Conservation (phyloP, 495 filamentous ascomycete species). For the Chaetomium fimeti region DNA sequence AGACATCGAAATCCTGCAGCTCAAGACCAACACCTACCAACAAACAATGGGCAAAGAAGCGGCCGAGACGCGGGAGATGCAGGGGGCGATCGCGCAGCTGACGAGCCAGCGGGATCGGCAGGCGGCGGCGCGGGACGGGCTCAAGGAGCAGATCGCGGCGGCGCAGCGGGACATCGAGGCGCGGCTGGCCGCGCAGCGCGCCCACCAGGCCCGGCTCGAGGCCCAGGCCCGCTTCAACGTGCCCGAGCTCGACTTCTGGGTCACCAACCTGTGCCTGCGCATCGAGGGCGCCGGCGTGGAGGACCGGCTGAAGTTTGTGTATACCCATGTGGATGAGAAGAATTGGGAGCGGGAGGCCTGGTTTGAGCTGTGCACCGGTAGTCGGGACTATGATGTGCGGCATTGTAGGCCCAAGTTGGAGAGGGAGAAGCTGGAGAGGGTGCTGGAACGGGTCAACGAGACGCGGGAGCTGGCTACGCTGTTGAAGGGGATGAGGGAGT, state of each 20-base stretch:
- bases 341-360: conserved; percentile 88
- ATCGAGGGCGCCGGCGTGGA: conserved; percentile 86
- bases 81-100: conserved; percentile 71
- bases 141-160: conserved; percentile 74
- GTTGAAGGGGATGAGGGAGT: conserved; percentile 86
- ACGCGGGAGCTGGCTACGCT: conserved; percentile 75
- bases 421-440: conserved; percentile 64
- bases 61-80: conserved; percentile 85
- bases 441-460: conserved; percentile 77
- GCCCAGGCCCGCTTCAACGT: conserved; percentile 79
- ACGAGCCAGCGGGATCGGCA: conserved; percentile 72
- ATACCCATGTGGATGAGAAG: conserved; percentile 79
- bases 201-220: conserved; percentile 62
- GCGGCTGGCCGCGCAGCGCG: conserved; percentile 51
- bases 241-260: conserved; percentile 94
- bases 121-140: conserved; percentile 65
- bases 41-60: conserved; percentile 83
- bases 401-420: conserved; percentile 78
- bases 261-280: conserved; percentile 78
- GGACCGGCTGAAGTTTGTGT: conserved; percentile 88
- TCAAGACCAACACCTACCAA: conserved; percentile 72
- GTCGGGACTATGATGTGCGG: conserved; percentile 78
- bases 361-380: conserved; percentile 84
- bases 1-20: conserved; percentile 78
- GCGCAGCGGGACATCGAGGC: conserved; percentile 66